These are phyloP conservation scores for Zancudomyces culisetae DNA, from an alignment of 371 early-diverging fungal species.

Conservation along the genomic window DNA sequence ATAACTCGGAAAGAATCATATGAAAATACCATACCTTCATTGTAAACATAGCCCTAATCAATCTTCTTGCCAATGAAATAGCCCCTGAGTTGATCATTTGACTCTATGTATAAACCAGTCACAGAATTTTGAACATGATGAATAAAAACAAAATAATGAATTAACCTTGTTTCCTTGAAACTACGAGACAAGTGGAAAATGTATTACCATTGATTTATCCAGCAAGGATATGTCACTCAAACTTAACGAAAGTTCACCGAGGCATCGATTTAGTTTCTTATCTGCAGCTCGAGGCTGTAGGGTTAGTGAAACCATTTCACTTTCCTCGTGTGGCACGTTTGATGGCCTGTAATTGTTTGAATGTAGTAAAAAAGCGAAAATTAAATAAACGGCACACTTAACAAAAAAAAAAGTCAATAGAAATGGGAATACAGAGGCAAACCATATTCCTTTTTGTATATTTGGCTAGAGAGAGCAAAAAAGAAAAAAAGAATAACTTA, in stretches of 20 bases:
- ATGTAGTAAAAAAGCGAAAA: background rate
- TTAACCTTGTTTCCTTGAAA: no score
- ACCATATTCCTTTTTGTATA: no score
- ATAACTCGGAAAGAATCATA: no score
- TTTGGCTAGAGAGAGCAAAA: no score
- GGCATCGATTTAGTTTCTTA: background rate
- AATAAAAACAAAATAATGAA: no score
- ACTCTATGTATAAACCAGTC: no score
- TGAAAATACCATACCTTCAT: slow-evolving; percentile 3
- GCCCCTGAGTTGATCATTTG: background rate
- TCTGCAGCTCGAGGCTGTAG: background rate
- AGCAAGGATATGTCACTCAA: slow-evolving; percentile 19
- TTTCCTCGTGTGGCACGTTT: slow-evolving; percentile 15
- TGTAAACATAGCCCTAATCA: background rate
- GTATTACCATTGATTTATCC: slow-evolving; percentile 14
- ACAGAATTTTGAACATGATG: no score
- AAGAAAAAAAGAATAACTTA: no score
- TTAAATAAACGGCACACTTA: background rate
- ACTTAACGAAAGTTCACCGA: slow-evolving; percentile 22
- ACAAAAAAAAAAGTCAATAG: no score
- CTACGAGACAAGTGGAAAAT: no score
- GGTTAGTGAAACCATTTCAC: background rate
- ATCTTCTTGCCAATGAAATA: background rate
- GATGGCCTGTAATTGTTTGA: no score
- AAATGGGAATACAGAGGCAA: no score